Conservation (phyloP, 2,329 filamentous ascomycete genomes). For the Calonectria pauciramosa region DNA sequence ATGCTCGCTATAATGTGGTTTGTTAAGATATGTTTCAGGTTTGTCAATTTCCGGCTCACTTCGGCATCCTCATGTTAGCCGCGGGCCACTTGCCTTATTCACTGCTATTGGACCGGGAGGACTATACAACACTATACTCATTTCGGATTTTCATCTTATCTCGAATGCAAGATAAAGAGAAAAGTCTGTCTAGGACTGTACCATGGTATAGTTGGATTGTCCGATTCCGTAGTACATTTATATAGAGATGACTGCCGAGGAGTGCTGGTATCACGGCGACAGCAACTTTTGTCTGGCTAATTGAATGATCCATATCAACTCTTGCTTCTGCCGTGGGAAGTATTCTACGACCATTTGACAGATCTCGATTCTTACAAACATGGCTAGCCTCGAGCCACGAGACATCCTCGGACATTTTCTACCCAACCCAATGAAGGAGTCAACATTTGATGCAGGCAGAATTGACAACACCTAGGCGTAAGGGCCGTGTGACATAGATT, state of each 20-base stretch:
- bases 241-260: background rate
- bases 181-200: background rate
- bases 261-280: too few relatives aligned
- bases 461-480: background rate
- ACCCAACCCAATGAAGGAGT: background rate
- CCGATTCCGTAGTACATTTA: too few relatives aligned
- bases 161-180: background rate
- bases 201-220: background rate
- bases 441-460: background rate
- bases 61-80: background rate
- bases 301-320: rapidly evolving
- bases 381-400: background rate
- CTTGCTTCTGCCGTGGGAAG: rapidly evolving
- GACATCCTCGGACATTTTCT: background rate
- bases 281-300: too few relatives aligned
- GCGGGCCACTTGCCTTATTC: background rate
- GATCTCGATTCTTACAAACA: background rate
- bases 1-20: background rate
- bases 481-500: background rate
- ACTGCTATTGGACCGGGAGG: background rate
- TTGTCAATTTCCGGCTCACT: background rate
- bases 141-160: background rate
- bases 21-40: background rate
- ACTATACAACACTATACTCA: background rate
- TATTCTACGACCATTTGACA: background rate